A percentile compares a stretch with the other conserved stretches of the same genome.
These are phyloP conservation scores for Umbelopsis vinacea DNA, from an alignment of 192 early-diverging fungal genomes.

Conservation along the genomic window DNA sequence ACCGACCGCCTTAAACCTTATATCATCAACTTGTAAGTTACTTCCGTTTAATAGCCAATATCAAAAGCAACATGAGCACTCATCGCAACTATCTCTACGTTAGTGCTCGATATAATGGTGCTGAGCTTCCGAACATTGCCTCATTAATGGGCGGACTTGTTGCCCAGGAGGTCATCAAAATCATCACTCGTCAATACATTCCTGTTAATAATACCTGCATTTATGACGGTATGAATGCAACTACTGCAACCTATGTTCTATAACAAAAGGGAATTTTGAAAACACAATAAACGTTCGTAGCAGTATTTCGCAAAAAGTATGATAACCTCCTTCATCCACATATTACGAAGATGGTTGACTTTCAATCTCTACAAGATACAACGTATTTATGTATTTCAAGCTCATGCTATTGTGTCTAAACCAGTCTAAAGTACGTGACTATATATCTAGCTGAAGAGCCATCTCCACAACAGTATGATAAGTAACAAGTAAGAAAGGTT, in stretches of 20 bases:
- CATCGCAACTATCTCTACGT: not conserved
- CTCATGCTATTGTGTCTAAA: no score
- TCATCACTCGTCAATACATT: conserved; percentile 94
- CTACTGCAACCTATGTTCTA: conserved; percentile 46
- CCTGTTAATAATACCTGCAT: conserved; percentile 87
- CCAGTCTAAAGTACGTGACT: not conserved
- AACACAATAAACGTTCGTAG: not conserved
- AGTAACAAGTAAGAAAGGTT: not conserved
- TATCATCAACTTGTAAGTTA: conserved; percentile 19
- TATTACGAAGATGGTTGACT: no score
- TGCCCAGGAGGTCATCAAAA: conserved; percentile 93
- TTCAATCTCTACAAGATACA: not conserved
- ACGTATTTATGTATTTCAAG: not conserved
- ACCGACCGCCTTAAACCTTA: not conserved
- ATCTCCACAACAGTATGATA: not conserved
- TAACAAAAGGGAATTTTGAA: conserved; percentile 18
- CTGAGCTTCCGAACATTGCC: conserved; percentile 84
- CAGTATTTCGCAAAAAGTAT: no score
- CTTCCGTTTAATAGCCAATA: not conserved
- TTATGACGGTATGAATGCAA: conserved; percentile 79
- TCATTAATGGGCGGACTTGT: conserved; percentile 88
- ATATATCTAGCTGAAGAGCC: not conserved
- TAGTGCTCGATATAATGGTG: conserved; percentile 67
- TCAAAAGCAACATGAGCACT: not conserved
- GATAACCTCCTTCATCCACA: no score